These are phyloP conservation scores for Arachnomyces sp. DNA, from an alignment of 2,329 filamentous ascomycete genomes.

Conservation along the genomic window DNA sequence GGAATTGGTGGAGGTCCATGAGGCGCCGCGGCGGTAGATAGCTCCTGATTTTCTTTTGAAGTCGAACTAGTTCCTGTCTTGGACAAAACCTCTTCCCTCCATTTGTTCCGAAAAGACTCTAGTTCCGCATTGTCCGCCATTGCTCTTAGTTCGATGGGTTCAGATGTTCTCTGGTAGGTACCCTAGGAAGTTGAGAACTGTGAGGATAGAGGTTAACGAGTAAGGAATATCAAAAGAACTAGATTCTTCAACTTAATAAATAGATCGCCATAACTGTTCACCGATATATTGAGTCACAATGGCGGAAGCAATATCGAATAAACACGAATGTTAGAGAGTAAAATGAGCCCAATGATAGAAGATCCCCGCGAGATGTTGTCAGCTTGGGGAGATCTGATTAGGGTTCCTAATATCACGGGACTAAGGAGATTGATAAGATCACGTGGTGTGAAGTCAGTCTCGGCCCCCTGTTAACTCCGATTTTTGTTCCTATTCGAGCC, in stretches of 20 bases:
- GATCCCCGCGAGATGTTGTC: too few relatives aligned
- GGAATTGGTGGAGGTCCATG: too few relatives aligned
- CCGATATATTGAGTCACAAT: conserved; percentile 18
- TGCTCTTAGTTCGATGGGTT: too few relatives aligned
- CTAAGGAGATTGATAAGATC: too few relatives aligned
- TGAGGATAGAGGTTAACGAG: not conserved
- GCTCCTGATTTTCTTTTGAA: conserved; percentile 12
- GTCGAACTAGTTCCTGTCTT: conserved; percentile 29
- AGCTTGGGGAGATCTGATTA: not conserved
- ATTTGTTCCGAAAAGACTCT: conserved; percentile 77
- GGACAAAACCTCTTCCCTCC: conserved; percentile 69
- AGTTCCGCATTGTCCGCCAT: conserved; percentile 57
- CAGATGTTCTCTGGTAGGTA: not conserved
- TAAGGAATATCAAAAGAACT: not conserved
- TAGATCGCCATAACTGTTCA: not conserved
- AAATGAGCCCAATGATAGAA: too few relatives aligned
- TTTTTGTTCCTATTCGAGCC: too few relatives aligned
- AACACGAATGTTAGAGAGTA: not conserved
- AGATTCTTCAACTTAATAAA: not conserved
- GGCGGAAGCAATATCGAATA: conserved; percentile 6
- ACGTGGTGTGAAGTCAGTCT: too few relatives aligned
- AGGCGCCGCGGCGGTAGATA: conserved; percentile 6
- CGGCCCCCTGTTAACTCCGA: too few relatives aligned
- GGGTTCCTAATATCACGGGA: not conserved
- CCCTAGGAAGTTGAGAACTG: not conserved